Evolutionary conservation across 176 grass and related monocot genomes (phyloP).

Genomic region (Rhynchospora tenuis): DNA sequence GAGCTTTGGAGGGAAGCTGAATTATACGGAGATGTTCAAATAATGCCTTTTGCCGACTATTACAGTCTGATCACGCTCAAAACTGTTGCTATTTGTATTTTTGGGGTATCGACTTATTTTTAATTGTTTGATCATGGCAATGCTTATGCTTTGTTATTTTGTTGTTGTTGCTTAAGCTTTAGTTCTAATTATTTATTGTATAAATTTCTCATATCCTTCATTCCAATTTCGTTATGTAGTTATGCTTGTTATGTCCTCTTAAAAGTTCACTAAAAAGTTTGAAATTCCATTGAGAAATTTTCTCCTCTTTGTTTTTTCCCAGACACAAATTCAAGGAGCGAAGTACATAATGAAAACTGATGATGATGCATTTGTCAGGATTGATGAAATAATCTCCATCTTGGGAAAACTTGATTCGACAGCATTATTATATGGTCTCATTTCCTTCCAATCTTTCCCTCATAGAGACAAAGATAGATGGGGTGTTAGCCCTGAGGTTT

Average conservation of each 20-base stretch:
- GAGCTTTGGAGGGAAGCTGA: constrained; percentile 81
- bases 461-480: constrained; percentile 79
- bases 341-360: constrained; percentile 99
- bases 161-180: background rate
- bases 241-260: too few relatives aligned
- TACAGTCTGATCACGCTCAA: constrained; percentile 85
- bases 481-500: constrained; percentile 85
- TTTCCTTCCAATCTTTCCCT: constrained; percentile 77
- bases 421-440: constrained; percentile 78
- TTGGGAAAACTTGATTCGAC: constrained; percentile 45
- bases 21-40: constrained; percentile 76
- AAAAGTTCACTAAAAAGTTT: background rate
- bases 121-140: constrained; percentile 19
- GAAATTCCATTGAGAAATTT: background rate
- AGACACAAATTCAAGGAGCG: constrained; percentile 65
- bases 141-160: background rate
- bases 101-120: constrained; percentile 56
- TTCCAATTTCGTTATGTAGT: background rate
- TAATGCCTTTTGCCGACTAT: constrained; percentile 96
- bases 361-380: constrained; percentile 94
- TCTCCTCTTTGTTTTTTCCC: constrained; percentile 13
- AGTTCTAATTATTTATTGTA: background rate
- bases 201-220: background rate
- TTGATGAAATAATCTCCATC: constrained; percentile 75
- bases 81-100: constrained; percentile 64